phyloP scores from a whole-genome alignment of 2,329 filamentous ascomycete genomes.

The Ophiobolus disseminans region DNA sequence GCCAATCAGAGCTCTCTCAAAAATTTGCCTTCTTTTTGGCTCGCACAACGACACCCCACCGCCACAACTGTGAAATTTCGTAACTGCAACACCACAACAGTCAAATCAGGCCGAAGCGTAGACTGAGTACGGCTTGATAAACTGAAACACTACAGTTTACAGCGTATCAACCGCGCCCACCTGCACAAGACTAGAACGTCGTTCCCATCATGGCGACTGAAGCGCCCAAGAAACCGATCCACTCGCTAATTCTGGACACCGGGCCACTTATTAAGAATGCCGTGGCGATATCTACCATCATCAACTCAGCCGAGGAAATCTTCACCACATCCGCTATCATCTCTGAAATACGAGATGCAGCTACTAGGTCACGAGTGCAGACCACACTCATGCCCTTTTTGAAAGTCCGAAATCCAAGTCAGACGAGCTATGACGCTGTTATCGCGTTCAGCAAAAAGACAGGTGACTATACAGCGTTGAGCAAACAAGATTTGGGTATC shows the following conservation, averaged over 20 bases:
- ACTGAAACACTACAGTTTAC: neutral
- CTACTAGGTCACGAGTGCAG: slow-evolving; percentile 80
- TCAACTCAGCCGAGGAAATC: slow-evolving; percentile 71
- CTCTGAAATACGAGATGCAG: slow-evolving; percentile 83
- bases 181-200: no score
- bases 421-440: slow-evolving; percentile 79
- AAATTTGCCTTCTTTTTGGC: slow-evolving; percentile 2
- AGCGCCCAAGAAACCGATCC: slow-evolving; percentile 68
- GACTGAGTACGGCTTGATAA: neutral
- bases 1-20: slow-evolving; percentile 6
- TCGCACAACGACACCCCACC: slow-evolving; percentile 12
- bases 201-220: slow-evolving; percentile 29
- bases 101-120: neutral
- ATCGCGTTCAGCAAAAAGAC: slow-evolving; percentile 87
- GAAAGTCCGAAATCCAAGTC: slow-evolving; percentile 74
- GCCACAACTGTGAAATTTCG: slow-evolving; percentile 22
- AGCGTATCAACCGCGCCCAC: no score
- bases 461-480: slow-evolving; percentile 87
- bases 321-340: slow-evolving; percentile 83
- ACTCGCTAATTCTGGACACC: slow-evolving; percentile 87
- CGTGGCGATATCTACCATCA: slow-evolving; percentile 80
- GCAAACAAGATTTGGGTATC: slow-evolving; percentile 86
- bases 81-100: neutral
- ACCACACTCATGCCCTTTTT: slow-evolving; percentile 87
- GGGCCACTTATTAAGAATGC: slow-evolving; percentile 95